Percentiles rank a stretch among this genome's conserved stretches.
Evolutionary conservation across 345 rosid genomes (phyloP).

Genomic region (Aquilaria sinensis): DNA sequence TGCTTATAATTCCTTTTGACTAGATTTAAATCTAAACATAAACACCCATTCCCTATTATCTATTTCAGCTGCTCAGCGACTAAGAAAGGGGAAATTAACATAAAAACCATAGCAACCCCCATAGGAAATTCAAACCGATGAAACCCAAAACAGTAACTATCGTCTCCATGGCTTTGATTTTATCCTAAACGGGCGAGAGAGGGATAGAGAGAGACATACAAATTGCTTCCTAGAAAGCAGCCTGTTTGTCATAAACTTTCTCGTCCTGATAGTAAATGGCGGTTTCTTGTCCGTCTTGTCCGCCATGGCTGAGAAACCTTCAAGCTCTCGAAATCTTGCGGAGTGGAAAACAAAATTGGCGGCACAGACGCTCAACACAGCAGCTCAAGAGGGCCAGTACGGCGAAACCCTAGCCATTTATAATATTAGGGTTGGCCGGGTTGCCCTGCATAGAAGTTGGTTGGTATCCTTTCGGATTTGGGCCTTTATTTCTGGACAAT

Average conservation of each 20-base stretch:
- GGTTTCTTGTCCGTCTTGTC: conserved; percentile 58
- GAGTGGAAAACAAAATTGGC: too few species aligned
- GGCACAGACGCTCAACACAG: conserved; percentile 3
- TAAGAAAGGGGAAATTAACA: too few species aligned
- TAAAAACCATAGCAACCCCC: not conserved
- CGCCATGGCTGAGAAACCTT: conserved; percentile 39
- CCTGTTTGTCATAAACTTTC: conserved; percentile 98
- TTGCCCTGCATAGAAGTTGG: too few species aligned
- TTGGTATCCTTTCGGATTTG: too few species aligned
- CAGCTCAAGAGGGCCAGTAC: conserved; percentile 10
- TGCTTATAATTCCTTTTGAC: too few species aligned
- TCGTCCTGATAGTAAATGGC: conserved; percentile 51
- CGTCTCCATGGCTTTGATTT: too few species aligned
- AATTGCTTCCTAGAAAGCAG: conserved; percentile 99
- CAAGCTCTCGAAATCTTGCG: conserved; percentile 1
- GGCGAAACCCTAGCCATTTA: conserved; percentile 15
- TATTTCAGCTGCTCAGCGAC: too few species aligned
- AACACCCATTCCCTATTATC: too few species aligned
- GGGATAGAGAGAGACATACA: conserved; percentile 34
- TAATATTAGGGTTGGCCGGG: conserved; percentile 20
- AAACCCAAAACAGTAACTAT: not conserved
- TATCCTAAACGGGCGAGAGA: not conserved
- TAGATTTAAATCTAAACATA: too few species aligned
- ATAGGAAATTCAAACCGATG: not conserved
- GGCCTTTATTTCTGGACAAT: too few species aligned